Base-by-base conservation (phyloP, 2,329 filamentous ascomycete genomes). In the Neofusicoccum parvum region DNA sequence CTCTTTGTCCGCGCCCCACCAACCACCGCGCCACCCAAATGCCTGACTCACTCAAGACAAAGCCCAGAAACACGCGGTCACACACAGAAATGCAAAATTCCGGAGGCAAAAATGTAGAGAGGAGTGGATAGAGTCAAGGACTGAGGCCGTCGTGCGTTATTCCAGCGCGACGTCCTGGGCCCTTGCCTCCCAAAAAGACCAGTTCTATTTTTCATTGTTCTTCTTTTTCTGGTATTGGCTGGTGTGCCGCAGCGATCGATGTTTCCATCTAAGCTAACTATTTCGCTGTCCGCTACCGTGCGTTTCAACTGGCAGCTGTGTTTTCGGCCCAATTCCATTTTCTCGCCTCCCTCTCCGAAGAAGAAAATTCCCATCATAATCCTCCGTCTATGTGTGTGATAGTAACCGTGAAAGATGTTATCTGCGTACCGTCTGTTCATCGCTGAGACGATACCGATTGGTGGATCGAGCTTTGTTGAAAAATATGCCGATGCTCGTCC, bases 401-500 rank as follows among this genome's bases (percentile, higher is more conserved):
- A 43, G 1, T 17, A 36, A 58, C 4, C 7, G 5, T 4, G 14
- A 46, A 59, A 59, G 46, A n/a, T 11, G 20, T 45, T n/a, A 60
- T 60, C 56, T 60, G 56, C 56, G 56, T 60, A 60, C 43, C 56
- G 56, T 37, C 56, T 60, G 43, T 23, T 48, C n/a, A 34, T 60
- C n/a, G 23, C 10, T 48, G n/a, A 34, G 56, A 60, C 56, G 56
- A 60, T 60, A 60, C 56, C 56, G 56, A 60, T 60, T 60, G 45
- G 39, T 14, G 15, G 23, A 48, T 48, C 56, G 56, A 48, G 43
- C 56, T 20, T 17, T 60, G 56, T 60, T 60, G 56, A 58, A 58
- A 46, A 48, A 48, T 17, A 60, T 20, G 43, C n/a, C 36, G 43
- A 46, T 15, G 43, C 43, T 34, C 41, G n/a, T 60, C 56, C 56